Conservation (phyloP, 108 stramenopile genomes). For the Schizochytrium sp. region DNA sequence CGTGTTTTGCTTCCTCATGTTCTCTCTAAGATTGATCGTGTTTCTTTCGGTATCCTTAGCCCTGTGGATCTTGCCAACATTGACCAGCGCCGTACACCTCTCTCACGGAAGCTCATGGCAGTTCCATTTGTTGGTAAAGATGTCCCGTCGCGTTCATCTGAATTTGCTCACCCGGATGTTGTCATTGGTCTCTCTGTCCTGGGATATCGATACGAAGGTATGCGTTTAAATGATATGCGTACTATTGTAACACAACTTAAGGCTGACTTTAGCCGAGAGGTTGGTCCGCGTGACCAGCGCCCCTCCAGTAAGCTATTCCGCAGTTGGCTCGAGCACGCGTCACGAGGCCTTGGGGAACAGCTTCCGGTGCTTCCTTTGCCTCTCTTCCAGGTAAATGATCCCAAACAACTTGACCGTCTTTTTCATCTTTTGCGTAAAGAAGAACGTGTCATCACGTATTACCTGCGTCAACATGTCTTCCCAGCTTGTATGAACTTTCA, state of each 20-base stretch:
- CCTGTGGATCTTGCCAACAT: slow-evolving; percentile 67
- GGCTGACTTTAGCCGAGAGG: slow-evolving; percentile 91
- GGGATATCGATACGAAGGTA: slow-evolving; percentile 96
- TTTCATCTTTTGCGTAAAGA: slow-evolving; percentile 86
- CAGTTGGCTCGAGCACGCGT: slow-evolving; percentile 71
- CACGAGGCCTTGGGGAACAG: slow-evolving; percentile 67
- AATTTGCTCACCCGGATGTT: slow-evolving; percentile 98
- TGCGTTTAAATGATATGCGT: slow-evolving; percentile 90
- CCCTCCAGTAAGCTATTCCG: slow-evolving; percentile 82
- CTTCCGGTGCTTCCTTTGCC: slow-evolving; percentile 93
- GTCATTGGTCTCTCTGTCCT: slow-evolving; percentile 95
- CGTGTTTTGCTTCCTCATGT: slow-evolving; percentile 90
- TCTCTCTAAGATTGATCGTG: slow-evolving; percentile 95
- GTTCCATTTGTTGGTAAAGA: slow-evolving; percentile 99
- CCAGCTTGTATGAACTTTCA: slow-evolving; percentile 94
- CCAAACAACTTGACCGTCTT: slow-evolving; percentile 90
- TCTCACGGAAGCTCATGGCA: slow-evolving; percentile 90
- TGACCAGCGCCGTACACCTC: slow-evolving; percentile 81
- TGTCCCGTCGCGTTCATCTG: slow-evolving; percentile 94
- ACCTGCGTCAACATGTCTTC: slow-evolving; percentile 92
- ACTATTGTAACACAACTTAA: slow-evolving; percentile 86
- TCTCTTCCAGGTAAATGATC: slow-evolving; percentile 92
- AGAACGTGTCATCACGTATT: slow-evolving; percentile 88
- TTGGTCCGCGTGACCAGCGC: slow-evolving; percentile 93
- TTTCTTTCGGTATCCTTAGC: slow-evolving; percentile 86